Evolutionary conservation across 768 basidiomycete genomes (phyloP), one percentile per base, ranked within the genome.

Genomic region (Boletus pseudo-olivaceus): DNA sequence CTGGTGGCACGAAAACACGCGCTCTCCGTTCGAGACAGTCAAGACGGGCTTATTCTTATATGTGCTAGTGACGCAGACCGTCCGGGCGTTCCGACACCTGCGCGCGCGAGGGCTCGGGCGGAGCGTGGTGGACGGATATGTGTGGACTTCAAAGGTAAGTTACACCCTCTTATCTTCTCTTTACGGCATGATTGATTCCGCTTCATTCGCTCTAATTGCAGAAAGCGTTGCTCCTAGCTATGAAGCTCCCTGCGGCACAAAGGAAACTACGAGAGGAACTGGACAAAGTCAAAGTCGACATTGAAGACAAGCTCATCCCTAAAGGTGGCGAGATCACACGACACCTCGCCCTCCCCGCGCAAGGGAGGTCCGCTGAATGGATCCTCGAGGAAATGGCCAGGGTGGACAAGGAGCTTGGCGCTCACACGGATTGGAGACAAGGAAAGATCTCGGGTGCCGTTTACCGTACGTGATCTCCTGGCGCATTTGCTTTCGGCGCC

Each of bases 381-480:
- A 88, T 94, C 57, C 56, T 84, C 19, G 76, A 75, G 8, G 88
- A 92, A 66, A 91, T 93, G 87, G 80, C 82, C 23, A 81, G 76
- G 62, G 92, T 93, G 88, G 89, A 93, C 68, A 66, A 62, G 26
- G 82, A 83, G 54, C 65, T 81, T 43, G 75, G 71, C 60, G 65
- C 17, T 3, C 63, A 74, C 38, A 71, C 76, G 2, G 73, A 83
- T 51, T 94, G 88, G 84, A 76, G 72, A 48, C 68, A 80, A 5
- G 91, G 91, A 17, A 90, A 89, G 67, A 68, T 94, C 14, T 89
- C 87, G 42, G 93, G 92, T 5, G 88, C 90, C 7, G 87, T 94
- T 20, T 94, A 94, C 62, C 92, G 89, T 91, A 66, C 58, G 86
- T 74, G 32, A 12, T 40, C 1, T 2, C 15, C 15, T 30, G 14